These are phyloP conservation scores for Aspergillus hancockii DNA, from an alignment of 495 filamentous ascomycete species.

Conservation along the genomic window DNA sequence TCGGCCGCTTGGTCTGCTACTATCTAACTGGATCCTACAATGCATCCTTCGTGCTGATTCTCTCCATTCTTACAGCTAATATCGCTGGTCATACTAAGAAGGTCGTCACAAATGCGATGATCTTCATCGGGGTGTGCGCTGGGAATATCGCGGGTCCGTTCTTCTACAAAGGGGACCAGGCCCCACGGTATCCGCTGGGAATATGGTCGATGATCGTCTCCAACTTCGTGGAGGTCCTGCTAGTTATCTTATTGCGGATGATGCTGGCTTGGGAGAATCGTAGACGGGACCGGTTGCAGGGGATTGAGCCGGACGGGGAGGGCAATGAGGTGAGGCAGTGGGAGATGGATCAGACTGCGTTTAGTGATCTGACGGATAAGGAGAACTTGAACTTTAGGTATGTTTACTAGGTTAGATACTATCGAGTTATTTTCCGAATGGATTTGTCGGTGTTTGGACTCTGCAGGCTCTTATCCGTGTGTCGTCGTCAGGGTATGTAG, in stretches of 20 bases:
- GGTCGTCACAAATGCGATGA: slow-evolving; percentile 52
- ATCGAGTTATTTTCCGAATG: not conserved
- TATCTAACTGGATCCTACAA: slow-evolving; percentile 57
- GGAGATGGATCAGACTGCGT: slow-evolving; percentile 51
- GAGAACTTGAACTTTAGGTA: slow-evolving; percentile 48
- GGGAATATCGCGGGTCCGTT: slow-evolving; percentile 56
- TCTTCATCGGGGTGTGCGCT: slow-evolving; percentile 46
- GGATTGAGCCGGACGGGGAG: slow-evolving; percentile 12
- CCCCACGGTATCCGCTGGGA: slow-evolving; percentile 49
- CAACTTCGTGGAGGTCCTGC: slow-evolving; percentile 44
- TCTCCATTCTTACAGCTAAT: slow-evolving; percentile 56
- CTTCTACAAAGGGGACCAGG: slow-evolving; percentile 54
- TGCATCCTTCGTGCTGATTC: slow-evolving; percentile 56
- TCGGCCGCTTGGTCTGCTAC: slow-evolving; percentile 51
- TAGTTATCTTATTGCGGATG: slow-evolving; percentile 40
- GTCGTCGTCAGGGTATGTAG: not conserved
- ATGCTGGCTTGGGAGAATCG: slow-evolving; percentile 49
- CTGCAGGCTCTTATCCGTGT: not conserved
- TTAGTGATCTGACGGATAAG: slow-evolving; percentile 55
- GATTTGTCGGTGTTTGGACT: not conserved
- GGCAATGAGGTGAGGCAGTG: slow-evolving; percentile 25
- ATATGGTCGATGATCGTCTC: slow-evolving; percentile 57
- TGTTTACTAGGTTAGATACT: slow-evolving; percentile 19
- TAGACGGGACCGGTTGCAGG: slow-evolving; percentile 42
- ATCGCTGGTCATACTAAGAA: slow-evolving; percentile 61